Evolutionary conservation across 495 filamentous ascomycete genomes (phyloP).

Genomic region (Staphylotrichum tortipilum): DNA sequence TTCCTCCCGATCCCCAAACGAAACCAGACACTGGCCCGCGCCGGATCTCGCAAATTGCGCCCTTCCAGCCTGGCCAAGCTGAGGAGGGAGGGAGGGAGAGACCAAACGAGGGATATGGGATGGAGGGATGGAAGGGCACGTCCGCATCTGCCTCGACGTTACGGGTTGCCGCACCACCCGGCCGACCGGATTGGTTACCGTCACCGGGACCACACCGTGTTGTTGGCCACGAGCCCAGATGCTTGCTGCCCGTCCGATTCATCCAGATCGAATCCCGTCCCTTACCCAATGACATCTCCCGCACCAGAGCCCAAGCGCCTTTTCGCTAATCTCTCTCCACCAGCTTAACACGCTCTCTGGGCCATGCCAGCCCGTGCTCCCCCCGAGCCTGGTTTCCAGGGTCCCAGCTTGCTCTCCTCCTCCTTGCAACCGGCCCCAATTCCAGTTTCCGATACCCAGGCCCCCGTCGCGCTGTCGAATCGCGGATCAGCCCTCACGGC

Average conservation of each 20-base stretch:
- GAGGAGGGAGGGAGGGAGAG: no score
- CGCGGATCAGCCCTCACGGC: slow-evolving; percentile 19
- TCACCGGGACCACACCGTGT: background rate
- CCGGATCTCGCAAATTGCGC: slow-evolving; percentile 11
- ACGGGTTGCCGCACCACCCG: slow-evolving; percentile 1
- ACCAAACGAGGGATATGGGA: background rate
- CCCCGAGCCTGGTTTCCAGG: slow-evolving; percentile 17
- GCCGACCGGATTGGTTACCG: slow-evolving; percentile 15
- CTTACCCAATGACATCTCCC: slow-evolving; percentile 16
- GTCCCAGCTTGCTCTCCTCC: background rate
- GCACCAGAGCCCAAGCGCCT: slow-evolving; percentile 13
- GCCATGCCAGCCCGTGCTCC: slow-evolving; percentile 4
- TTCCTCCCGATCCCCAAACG: slow-evolving; percentile 9
- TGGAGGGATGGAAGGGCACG: background rate
- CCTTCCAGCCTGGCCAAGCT: no score
- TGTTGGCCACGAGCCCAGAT: slow-evolving; percentile 1
- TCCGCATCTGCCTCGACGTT: background rate
- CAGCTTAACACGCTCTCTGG: slow-evolving; percentile 13
- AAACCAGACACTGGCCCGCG: slow-evolving; percentile 10
- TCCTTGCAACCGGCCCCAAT: slow-evolving; percentile 3
- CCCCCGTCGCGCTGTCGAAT: slow-evolving; percentile 13
- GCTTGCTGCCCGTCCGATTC: slow-evolving; percentile 13
- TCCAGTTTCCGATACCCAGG: slow-evolving; percentile 7
- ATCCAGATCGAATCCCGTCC: slow-evolving; percentile 21
- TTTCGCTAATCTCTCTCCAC: slow-evolving; percentile 25